Conservation (phyloP, 2,329 filamentous ascomycete genomes). For the Cadophora luteo-olivacea region DNA sequence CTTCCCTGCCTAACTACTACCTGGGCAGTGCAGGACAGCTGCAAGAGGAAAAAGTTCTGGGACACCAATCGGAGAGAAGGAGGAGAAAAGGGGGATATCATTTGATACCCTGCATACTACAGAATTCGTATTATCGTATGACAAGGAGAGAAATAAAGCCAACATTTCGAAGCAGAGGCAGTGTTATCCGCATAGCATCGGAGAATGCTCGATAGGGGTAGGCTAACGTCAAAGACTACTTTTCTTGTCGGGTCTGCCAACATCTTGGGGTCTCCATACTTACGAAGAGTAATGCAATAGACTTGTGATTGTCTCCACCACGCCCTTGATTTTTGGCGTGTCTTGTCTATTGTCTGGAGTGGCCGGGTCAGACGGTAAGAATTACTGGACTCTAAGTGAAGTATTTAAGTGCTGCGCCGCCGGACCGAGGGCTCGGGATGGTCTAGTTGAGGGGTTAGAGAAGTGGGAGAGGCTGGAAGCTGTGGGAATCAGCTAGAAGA, state of each 20-base stretch:
- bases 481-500: neutral
- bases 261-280: conserved; percentile 1
- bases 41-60: neutral
- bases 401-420: neutral
- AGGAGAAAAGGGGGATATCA: conserved; percentile 1
- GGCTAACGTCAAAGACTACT: neutral
- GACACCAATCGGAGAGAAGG: conserved; percentile 12
- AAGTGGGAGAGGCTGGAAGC: neutral
- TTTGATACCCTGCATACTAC: neutral
- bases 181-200: conserved; percentile 5
- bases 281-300: neutral
- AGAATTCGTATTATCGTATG: neutral
- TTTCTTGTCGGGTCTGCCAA: conserved; percentile 6
- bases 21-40: neutral
- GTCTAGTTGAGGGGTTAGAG: neutral
- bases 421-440: conserved; percentile 14
- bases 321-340: too few relatives aligned
- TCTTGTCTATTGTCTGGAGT: neutral
- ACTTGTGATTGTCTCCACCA: neutral
- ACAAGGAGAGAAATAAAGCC: neutral
- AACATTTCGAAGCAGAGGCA: neutral
- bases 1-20: neutral
- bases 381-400: neutral
- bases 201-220: neutral
- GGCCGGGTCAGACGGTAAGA: conserved; percentile 10